phyloP scores from a whole-genome alignment of 495 filamentous ascomycete genomes.

The Glarea lozoyensis region DNA sequence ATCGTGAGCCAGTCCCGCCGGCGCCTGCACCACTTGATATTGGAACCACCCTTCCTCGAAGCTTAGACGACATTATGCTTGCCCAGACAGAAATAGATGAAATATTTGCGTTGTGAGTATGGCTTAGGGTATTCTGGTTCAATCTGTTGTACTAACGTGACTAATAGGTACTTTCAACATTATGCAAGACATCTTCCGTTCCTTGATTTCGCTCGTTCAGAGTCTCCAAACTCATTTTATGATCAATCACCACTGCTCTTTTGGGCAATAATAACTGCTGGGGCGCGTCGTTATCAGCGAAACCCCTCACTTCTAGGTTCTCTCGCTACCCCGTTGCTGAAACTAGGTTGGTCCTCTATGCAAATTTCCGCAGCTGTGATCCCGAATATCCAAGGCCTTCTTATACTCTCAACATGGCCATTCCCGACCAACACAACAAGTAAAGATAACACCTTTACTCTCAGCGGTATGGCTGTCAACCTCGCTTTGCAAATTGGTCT shows the following conservation, averaged over 20 bases:
- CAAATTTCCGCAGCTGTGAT: conserved; percentile 75
- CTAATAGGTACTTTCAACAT: neutral
- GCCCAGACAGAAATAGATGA: neutral
- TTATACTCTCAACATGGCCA: conserved; percentile 80
- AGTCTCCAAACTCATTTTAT: conserved; percentile 64
- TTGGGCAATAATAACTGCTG: conserved; percentile 78
- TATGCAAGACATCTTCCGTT: conserved; percentile 81
- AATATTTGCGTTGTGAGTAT: neutral
- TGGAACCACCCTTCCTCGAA: neutral
- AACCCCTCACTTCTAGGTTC: conserved; percentile 58
- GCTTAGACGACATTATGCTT: neutral
- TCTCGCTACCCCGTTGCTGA: conserved; percentile 58
- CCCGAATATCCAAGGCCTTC: conserved; percentile 80
- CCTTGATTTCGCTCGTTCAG: conserved; percentile 56
- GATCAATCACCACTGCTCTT: conserved; percentile 66
- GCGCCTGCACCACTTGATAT: neutral
- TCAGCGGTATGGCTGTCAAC: conserved; percentile 81
- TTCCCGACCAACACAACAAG: conserved; percentile 74
- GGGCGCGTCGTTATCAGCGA: conserved; percentile 57
- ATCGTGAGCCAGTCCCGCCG: neutral
- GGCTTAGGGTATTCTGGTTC: neutral
- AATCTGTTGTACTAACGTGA: neutral
- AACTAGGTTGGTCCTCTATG: conserved; percentile 70
- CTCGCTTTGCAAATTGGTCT: conserved; percentile 80
- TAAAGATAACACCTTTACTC: conserved; percentile 76